Conservation (phyloP, 352 stramenopile species). For the Pythium utonaiense region DNA sequence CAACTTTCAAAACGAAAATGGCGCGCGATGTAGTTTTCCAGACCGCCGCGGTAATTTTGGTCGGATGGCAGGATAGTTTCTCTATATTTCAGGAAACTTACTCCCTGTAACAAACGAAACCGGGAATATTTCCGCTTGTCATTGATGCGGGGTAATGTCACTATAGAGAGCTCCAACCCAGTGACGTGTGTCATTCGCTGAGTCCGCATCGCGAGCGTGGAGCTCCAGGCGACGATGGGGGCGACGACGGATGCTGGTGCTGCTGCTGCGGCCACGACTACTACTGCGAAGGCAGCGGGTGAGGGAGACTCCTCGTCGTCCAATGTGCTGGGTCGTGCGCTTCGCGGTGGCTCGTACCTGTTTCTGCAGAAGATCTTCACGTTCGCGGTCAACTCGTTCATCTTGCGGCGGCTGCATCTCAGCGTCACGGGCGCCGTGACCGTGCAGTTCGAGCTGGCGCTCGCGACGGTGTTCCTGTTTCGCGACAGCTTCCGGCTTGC, state of each 20-base stretch:
- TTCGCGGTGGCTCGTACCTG: slow-evolving; percentile 67
- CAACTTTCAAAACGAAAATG: not conserved
- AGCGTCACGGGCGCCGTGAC: slow-evolving; percentile 77
- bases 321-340: slow-evolving; percentile 42
- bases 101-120: not conserved
- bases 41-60: not conserved
- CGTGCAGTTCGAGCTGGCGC: slow-evolving; percentile 84
- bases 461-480: slow-evolving; percentile 89
- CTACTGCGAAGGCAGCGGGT: not conserved
- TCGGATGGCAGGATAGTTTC: not conserved
- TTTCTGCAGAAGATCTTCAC: slow-evolving; percentile 84
- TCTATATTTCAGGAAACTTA: slow-evolving; percentile 1
- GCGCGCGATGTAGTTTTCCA: not conserved
- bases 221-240: not conserved
- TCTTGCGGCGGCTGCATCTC: slow-evolving; percentile 68
- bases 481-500: slow-evolving; percentile 86
- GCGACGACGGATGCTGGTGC: not conserved
- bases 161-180: not conserved
- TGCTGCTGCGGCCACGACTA: too few relatives aligned
- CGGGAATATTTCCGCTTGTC: not conserved
- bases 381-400: slow-evolving; percentile 82
- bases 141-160: not conserved
- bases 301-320: not conserved
- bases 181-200: not conserved
- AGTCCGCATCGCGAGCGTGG: not conserved